These are phyloP conservation scores for Rutstroemia sydowiana DNA, from an alignment of 2,329 filamentous ascomycete species.

Conservation along the genomic window DNA sequence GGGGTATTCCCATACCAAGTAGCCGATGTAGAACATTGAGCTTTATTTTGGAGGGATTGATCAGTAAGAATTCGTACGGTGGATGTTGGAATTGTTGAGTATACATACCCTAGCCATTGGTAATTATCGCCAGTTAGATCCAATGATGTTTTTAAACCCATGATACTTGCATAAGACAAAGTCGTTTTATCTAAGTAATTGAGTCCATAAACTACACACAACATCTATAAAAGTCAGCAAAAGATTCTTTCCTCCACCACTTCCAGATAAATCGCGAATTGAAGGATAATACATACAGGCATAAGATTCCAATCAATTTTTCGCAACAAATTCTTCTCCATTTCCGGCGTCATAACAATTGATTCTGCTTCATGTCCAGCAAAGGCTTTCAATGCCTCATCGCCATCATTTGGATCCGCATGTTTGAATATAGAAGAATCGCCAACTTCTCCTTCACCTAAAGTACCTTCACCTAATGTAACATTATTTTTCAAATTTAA, in stretches of 20 bases:
- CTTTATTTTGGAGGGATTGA: background rate
- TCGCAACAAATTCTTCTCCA: constrained; percentile 35
- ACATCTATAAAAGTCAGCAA: too few species aligned
- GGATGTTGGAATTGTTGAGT: background rate
- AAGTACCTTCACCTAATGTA: constrained; percentile 15
- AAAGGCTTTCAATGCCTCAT: constrained; percentile 38
- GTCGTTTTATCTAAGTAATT: constrained; percentile 46
- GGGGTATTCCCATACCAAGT: constrained; percentile 27
- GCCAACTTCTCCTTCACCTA: constrained; percentile 17
- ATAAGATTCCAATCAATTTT: constrained; percentile 42
- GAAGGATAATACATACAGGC: constrained; percentile 33
- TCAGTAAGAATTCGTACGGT: background rate
- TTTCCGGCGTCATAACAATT: constrained; percentile 34
- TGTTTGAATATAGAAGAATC: constrained; percentile 29
- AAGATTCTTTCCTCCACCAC: too few species aligned
- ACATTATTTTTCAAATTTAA: too few species aligned
- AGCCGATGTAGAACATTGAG: constrained; percentile 39
- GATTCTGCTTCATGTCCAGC: constrained; percentile 32
- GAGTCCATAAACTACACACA: constrained; percentile 51
- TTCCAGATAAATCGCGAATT: too few species aligned
- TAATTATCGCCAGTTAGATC: constrained; percentile 33
- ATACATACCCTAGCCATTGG: constrained; percentile 38
- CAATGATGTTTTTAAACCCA: constrained; percentile 40
- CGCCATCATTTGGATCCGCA: constrained; percentile 34
- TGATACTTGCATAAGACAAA: constrained; percentile 42